Evolutionary conservation across 768 basidiomycete species (phyloP).

Genomic region (Suillus placidus): DNA sequence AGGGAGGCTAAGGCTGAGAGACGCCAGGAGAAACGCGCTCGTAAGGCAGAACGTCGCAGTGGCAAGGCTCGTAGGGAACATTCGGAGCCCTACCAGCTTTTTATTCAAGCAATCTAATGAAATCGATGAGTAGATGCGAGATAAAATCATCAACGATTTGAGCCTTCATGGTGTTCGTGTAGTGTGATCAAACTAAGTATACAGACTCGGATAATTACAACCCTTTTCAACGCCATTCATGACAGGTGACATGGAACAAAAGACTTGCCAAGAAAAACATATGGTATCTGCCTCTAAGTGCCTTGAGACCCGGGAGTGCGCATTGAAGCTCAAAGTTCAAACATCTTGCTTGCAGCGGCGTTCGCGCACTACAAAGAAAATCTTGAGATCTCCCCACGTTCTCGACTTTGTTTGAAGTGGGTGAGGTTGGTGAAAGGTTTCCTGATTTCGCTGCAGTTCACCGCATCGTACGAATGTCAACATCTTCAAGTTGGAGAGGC

Average conservation of each 20-base stretch:
- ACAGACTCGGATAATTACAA: not conserved
- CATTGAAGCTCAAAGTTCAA: not conserved
- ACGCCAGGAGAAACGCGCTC: constrained; percentile 19
- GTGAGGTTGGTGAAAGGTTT: not conserved
- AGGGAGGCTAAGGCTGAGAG: constrained; percentile 16
- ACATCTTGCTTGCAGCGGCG: not conserved
- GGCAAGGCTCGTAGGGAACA: constrained; percentile 22
- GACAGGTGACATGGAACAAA: not conserved
- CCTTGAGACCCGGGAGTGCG: not conserved
- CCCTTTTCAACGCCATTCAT: not conserved
- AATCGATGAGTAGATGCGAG: not conserved
- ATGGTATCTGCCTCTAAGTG: not conserved
- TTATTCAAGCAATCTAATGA: constrained; percentile 15
- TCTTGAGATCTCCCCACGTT: not conserved
- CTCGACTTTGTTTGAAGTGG: not conserved
- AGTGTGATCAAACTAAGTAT: not conserved
- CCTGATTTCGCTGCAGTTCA: not conserved
- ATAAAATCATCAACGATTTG: not conserved
- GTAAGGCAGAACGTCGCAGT: constrained; percentile 16
- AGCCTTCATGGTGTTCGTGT: not conserved
- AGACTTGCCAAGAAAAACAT: not conserved
- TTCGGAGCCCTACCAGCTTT: constrained; percentile 25
- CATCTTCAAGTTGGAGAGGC: too few species aligned
- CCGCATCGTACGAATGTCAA: not conserved
- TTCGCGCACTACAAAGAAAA: not conserved